Conservation (phyloP, 352 stramenopile species). For the Globisporangium carolinianum region DNA sequence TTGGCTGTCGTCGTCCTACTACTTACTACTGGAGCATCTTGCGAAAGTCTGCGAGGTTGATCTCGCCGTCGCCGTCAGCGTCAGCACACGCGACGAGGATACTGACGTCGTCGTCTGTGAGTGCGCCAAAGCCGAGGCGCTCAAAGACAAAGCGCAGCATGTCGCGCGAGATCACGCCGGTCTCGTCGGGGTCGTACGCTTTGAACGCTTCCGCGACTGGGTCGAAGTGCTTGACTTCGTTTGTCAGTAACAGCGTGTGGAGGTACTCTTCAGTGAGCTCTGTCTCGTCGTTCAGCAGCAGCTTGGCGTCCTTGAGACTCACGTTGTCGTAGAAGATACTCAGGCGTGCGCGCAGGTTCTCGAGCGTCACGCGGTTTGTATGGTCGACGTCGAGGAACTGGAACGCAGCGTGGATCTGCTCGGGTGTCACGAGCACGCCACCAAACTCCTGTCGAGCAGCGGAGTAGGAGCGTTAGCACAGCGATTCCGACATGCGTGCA, state of each 20-base stretch:
- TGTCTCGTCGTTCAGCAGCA: conserved; percentile 83
- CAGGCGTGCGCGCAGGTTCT: conserved; percentile 70
- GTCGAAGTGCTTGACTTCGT: conserved; percentile 89
- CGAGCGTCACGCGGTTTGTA: conserved; percentile 71
- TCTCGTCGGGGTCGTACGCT: conserved; percentile 85
- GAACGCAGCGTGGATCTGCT: conserved; percentile 84
- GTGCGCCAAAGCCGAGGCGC: conserved; percentile 61
- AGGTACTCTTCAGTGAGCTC: conserved; percentile 74
- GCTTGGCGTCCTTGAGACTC: conserved; percentile 67
- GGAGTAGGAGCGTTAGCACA: no score
- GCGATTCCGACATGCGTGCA: neutral
- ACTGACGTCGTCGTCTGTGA: conserved; percentile 79
- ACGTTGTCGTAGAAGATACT: conserved; percentile 87
- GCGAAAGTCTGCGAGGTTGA: conserved; percentile 81
- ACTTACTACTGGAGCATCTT: conserved; percentile 37
- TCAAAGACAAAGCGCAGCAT: conserved; percentile 85
- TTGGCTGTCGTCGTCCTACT: neutral
- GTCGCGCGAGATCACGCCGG: conserved; percentile 70
- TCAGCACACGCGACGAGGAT: conserved; percentile 85
- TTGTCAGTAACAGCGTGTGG: conserved; percentile 71
- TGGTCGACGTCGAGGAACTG: conserved; percentile 87
- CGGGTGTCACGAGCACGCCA: conserved; percentile 74
- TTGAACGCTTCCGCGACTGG: conserved; percentile 86
- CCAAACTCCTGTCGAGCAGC: conserved; percentile 43
- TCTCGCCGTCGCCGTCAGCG: conserved; percentile 69